Evolutionary conservation across 164 flowering plant species (phyloP).

Genomic region (Cinnamomum micranthum): DNA sequence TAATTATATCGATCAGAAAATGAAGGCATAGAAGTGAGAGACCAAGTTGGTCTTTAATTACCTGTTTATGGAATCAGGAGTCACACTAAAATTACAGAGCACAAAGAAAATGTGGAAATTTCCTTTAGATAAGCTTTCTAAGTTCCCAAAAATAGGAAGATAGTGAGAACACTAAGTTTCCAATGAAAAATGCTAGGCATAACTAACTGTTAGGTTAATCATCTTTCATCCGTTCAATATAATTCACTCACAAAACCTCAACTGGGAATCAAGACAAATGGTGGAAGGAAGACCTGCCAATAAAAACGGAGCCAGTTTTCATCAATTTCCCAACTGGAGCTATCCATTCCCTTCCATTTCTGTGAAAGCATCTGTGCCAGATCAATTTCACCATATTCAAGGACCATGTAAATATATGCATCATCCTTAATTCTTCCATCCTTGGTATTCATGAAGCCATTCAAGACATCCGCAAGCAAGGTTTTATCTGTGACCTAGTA

Average conservation of each 20-base stretch:
- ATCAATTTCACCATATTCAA: slow-evolving; percentile 99
- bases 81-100: too few relatives aligned
- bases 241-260: neutral
- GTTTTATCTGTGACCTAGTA: slow-evolving; percentile 86
- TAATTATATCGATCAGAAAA: neutral
- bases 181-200: neutral
- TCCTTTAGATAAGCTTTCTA: too few relatives aligned
- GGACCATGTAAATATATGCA: slow-evolving; percentile 90
- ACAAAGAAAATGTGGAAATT: too few relatives aligned
- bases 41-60: neutral
- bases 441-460: slow-evolving; percentile 57
- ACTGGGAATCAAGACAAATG: neutral
- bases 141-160: too few relatives aligned
- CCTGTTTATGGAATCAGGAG: too few relatives aligned
- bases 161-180: neutral
- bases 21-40: neutral
- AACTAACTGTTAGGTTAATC: neutral
- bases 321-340: slow-evolving; percentile 54
- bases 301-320: slow-evolving; percentile 98
- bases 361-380: slow-evolving; percentile 97
- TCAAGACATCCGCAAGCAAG: slow-evolving; percentile 73
- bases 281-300: slow-evolving; percentile 72
- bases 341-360: slow-evolving; percentile 85
- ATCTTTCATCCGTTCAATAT: neutral
- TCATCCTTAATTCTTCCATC: slow-evolving; percentile 87